A percentile compares a stretch with the other conserved stretches of the same genome.
phyloP scores from a whole-genome alignment of 2,329 filamentous ascomycete species.

The Parastagonospora nodorum region DNA sequence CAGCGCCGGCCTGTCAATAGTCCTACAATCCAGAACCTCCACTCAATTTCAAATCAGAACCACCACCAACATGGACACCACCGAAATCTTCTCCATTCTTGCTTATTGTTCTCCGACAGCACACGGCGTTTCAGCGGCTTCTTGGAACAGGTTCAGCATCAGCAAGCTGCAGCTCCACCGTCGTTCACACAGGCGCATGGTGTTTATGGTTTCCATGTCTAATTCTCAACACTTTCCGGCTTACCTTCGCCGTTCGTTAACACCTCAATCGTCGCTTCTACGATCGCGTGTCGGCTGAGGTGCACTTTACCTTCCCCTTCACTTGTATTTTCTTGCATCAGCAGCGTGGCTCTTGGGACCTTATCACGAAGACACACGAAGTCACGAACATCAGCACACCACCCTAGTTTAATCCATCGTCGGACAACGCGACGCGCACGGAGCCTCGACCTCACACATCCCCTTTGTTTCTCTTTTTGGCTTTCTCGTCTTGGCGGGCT shows the following conservation, averaged over 20 bases:
- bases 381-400: conserved; percentile 37
- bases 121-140: conserved; percentile 37
- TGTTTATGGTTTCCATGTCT: conserved; percentile 32
- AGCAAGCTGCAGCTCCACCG: conserved; percentile 21
- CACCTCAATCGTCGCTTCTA: not conserved
- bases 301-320: conserved; percentile 21
- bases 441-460: conserved; percentile 8
- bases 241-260: conserved; percentile 2
- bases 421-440: conserved; percentile 8
- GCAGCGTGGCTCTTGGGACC: conserved; percentile 29
- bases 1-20: conserved; percentile 16
- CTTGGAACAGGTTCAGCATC: conserved; percentile 29
- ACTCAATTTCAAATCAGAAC: conserved; percentile 12
- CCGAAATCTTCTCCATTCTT: conserved; percentile 44
- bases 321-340: conserved; percentile 41
- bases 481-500: conserved; percentile 12
- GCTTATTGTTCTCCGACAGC: conserved; percentile 44
- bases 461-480: conserved; percentile 13
- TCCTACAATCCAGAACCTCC: conserved; percentile 10
- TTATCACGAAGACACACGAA: conserved; percentile 44
- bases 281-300: not conserved
- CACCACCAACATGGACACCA: conserved; percentile 29
- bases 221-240: conserved; percentile 4
- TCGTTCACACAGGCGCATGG: conserved; percentile 30
- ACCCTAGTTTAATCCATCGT: conserved; percentile 24